Conservation (phyloP, 78 protist species). For the Emiliania huxleyi region DNA sequence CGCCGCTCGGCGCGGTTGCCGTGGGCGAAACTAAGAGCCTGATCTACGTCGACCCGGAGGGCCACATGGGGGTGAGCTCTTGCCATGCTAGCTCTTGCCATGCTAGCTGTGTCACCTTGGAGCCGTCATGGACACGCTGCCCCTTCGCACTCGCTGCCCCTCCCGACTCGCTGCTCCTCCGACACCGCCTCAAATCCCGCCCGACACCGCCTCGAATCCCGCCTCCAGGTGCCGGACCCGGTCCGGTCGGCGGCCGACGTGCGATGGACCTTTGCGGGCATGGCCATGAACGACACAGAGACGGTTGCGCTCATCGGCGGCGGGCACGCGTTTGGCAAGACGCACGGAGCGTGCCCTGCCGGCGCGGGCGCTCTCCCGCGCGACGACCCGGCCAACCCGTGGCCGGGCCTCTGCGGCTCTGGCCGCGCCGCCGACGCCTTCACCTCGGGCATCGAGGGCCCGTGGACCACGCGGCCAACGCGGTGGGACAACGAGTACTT, state of each 20-base stretch:
- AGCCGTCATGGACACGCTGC: background rate
- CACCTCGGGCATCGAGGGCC: constrained; percentile 68
- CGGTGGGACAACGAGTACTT: constrained; percentile 55
- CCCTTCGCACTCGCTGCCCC: background rate
- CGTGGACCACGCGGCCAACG: constrained; percentile 67
- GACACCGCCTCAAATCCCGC: background rate
- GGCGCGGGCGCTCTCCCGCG: constrained; percentile 31
- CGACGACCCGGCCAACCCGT: background rate
- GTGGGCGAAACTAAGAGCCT: too few species aligned
- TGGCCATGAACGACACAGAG: constrained; percentile 66
- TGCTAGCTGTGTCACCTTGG: too few species aligned
- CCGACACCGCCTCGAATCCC: too few species aligned
- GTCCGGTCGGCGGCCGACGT: background rate
- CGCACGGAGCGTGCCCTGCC: constrained; percentile 65
- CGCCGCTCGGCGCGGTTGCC: constrained; percentile 48
- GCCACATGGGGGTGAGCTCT: constrained; percentile 19
- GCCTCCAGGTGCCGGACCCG: background rate
- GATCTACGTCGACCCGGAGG: constrained; percentile 74
- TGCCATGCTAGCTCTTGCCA: too few species aligned
- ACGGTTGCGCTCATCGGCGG: constrained; percentile 75
- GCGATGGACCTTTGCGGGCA: constrained; percentile 57
- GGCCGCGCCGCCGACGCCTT: constrained; percentile 59
- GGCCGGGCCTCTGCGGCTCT: constrained; percentile 20
- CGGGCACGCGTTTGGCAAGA: constrained; percentile 72
- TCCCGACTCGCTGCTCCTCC: background rate